A percentile compares a stretch with the other conserved stretches of the same genome.
Evolutionary conservation across 148 eudicot species (phyloP).

Genomic region (Silene latifolia): DNA sequence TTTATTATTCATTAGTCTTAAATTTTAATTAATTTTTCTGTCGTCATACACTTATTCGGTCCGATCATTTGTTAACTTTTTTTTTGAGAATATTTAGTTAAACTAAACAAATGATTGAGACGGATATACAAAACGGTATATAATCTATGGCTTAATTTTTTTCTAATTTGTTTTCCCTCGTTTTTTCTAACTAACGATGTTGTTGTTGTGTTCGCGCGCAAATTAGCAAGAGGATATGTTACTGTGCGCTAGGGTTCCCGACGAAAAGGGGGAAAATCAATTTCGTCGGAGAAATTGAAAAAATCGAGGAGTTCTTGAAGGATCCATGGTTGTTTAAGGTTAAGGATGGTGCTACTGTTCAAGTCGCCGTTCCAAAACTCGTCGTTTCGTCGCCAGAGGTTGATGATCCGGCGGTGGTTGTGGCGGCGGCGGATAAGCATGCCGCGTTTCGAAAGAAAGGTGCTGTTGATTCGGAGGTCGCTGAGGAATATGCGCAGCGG

Average conservation of each 20-base stretch:
- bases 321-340: slow-evolving; percentile 68
- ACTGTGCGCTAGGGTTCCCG: slow-evolving; percentile 71
- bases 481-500: slow-evolving; percentile 70
- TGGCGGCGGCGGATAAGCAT: slow-evolving; percentile 48
- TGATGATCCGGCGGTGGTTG: too few species aligned
- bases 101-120: too few species aligned
- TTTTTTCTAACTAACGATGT: not conserved
- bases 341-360: slow-evolving; percentile 44
- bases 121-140: too few species aligned
- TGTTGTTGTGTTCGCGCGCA: too few species aligned
- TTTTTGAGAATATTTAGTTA: not conserved
- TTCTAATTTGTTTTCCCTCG: slow-evolving; percentile 22
- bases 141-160: not conserved
- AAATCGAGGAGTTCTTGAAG: slow-evolving; percentile 40
- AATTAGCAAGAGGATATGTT: slow-evolving; percentile 72
- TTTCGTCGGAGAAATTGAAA: slow-evolving; percentile 38
- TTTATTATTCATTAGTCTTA: too few species aligned
- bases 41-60: not conserved
- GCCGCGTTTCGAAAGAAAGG: slow-evolving; percentile 72
- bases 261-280: slow-evolving; percentile 27
- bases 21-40: too few species aligned
- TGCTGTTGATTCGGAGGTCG: slow-evolving; percentile 63
- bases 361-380: slow-evolving; percentile 58
- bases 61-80: not conserved
- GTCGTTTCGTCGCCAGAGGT: slow-evolving; percentile 14